Evolutionary conservation across 148 eudicot genomes (phyloP), one percentile per base, ranked within the genome.

Genomic region (Salicornia ramosissima): DNA sequence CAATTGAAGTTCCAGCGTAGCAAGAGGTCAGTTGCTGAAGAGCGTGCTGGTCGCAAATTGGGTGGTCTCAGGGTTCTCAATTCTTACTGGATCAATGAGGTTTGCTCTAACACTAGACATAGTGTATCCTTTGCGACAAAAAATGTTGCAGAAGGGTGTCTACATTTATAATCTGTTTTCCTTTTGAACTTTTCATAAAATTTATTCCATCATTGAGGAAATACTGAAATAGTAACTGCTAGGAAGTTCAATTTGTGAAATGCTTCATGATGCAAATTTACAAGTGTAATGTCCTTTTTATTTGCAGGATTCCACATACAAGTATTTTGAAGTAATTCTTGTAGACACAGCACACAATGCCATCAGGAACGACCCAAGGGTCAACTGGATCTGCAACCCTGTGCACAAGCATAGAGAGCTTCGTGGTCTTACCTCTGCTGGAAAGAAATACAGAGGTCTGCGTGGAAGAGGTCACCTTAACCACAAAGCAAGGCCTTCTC

Each of bases 51-150:
- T 1, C 79, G 86, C 49, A 80, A 78, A 61, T 72, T 84, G 77
- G 87, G 81, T 33, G 85, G 87, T 45, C 84, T 84, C 21, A 79
- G 80, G 65, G 87, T 84, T 30, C 71, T 84, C 61, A 84, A 84
- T 70, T 84, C 87, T 0, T 84, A 84, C 81, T 81, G 87, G 87
- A 66, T 76, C 52, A 84, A 84, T 47, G 87, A 83, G 84, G 87
- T 84, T 25, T 34, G 77, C 46, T 40, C 10, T 3, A 21, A 10
- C 31, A 36, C 16, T n/a, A 6, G 46, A 2, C n/a, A n/a, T n/a
- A n/a, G n/a, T n/a, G n/a, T n/a, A n/a, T n/a, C n/a, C n/a, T n/a
- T n/a, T n/a, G n/a, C n/a, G n/a, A n/a, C n/a, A n/a, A n/a, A n/a
- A n/a, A 36, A 36, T 36, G 40, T 36, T 36, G 40, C 40, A 36